These are phyloP conservation scores for Ploettnerulaceae sp. DNA, from an alignment of 2,329 filamentous ascomycete species.

Conservation along the genomic window DNA sequence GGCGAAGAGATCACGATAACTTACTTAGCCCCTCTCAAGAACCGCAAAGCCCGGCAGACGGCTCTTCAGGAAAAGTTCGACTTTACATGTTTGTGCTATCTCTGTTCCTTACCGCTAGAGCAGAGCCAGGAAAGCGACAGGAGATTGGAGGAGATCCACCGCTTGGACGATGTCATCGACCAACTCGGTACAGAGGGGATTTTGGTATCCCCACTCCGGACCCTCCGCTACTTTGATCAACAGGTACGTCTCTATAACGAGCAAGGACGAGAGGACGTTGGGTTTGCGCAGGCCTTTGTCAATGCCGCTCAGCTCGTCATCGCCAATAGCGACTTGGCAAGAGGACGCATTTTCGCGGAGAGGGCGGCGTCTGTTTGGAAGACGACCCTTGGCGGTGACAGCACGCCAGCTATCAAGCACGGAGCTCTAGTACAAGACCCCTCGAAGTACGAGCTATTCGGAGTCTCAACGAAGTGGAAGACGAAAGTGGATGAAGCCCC, in stretches of 20 bases:
- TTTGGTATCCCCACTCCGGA: constrained; percentile 9
- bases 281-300: constrained; percentile 26
- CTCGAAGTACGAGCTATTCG: constrained; percentile 17
- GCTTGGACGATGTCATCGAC: constrained; percentile 28
- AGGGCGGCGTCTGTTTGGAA: constrained; percentile 19
- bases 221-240: constrained; percentile 26
- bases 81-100: constrained; percentile 35
- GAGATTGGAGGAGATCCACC: constrained; percentile 24
- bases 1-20: constrained; percentile 37
- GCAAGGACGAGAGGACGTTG: constrained; percentile 23
- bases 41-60: constrained; percentile 26
- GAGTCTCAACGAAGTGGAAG: constrained; percentile 18
- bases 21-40: constrained; percentile 30
- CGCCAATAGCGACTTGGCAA: constrained; percentile 33
- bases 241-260: constrained; percentile 28
- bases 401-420: constrained; percentile 12
- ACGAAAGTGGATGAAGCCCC: constrained; percentile 17
- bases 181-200: constrained; percentile 10
- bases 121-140: constrained; percentile 34
- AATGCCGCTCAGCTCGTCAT: constrained; percentile 31
- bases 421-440: constrained; percentile 16
- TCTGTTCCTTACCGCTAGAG: constrained; percentile 35
- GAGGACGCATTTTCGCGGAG: constrained; percentile 31
- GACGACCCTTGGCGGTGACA: constrained; percentile 13
- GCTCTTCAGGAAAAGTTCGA: constrained; percentile 31